Evolutionary conservation across 2,329 filamentous ascomycete genomes (phyloP).

Genomic region (Penicillium vulpinum): DNA sequence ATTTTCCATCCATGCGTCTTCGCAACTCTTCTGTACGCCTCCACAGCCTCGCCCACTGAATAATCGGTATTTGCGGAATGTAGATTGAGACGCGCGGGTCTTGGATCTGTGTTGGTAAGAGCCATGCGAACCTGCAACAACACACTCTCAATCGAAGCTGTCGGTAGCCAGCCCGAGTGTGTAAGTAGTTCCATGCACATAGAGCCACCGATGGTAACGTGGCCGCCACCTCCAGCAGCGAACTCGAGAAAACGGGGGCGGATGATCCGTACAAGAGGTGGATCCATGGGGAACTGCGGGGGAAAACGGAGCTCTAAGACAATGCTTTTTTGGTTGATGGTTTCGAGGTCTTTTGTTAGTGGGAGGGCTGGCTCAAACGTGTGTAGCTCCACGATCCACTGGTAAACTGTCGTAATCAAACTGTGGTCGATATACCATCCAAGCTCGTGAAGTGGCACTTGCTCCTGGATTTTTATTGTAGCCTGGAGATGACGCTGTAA

Average conservation of each 20-base stretch:
- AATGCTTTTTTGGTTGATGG: constrained; percentile 61
- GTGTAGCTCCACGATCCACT: constrained; percentile 90
- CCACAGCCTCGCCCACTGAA: constrained; percentile 66
- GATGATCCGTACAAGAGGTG: constrained; percentile 82
- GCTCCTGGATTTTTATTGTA: constrained; percentile 64
- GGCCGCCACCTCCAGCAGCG: constrained; percentile 72
- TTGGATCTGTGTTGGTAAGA: constrained; percentile 66
- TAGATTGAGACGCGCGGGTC: constrained; percentile 67
- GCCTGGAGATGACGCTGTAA: constrained; percentile 65
- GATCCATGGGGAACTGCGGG: constrained; percentile 70
- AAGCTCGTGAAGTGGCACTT: constrained; percentile 62
- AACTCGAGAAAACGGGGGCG: constrained; percentile 77
- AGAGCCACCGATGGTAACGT: constrained; percentile 80
- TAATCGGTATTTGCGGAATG: constrained; percentile 54
- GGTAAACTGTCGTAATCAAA: constrained; percentile 73
- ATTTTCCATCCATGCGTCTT: constrained; percentile 70
- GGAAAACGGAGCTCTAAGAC: constrained; percentile 82
- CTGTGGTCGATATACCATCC: constrained; percentile 79
- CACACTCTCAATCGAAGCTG: constrained; percentile 72
- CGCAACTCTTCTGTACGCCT: constrained; percentile 71
- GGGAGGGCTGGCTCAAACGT: constrained; percentile 71
- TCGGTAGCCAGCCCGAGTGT: constrained; percentile 76
- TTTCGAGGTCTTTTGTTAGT: constrained; percentile 72
- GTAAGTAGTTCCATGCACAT: constrained; percentile 85
- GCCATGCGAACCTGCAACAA: constrained; percentile 79